phyloP scores from a whole-genome alignment of 1,284 basidiomycete species.

The Ganoderma lingzhi region DNA sequence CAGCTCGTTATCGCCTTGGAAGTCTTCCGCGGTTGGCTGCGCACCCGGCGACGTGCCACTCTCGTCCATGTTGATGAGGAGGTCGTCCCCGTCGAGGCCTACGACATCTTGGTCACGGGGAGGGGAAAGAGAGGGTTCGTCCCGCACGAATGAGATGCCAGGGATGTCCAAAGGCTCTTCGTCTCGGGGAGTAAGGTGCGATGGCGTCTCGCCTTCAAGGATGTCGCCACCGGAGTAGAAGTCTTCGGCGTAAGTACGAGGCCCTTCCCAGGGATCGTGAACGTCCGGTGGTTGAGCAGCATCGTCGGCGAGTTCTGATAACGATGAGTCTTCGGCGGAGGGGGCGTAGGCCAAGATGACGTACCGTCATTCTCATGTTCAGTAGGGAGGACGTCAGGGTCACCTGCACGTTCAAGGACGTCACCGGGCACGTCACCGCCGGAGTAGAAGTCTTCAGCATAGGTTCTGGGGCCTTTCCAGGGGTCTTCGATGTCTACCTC shows the following conservation, averaged over 20 bases:
- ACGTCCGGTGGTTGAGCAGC: conserved; percentile 41
- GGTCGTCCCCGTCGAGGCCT: conserved; percentile 15
- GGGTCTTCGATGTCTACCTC: conserved; percentile 48
- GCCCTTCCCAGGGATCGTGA: conserved; percentile 58
- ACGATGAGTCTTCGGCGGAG: background rate
- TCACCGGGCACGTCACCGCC: conserved; percentile 37
- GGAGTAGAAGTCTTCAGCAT: conserved; percentile 56
- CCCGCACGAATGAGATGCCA: conserved; percentile 11
- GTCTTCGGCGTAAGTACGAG: conserved; percentile 60
- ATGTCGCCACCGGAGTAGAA: conserved; percentile 51
- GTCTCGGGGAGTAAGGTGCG: conserved; percentile 35
- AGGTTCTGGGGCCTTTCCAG: conserved; percentile 54
- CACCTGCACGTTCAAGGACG: conserved; percentile 9
- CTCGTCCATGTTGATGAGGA: background rate
- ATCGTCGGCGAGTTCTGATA: conserved; percentile 16
- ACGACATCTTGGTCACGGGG: conserved; percentile 8
- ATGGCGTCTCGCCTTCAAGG: conserved; percentile 30
- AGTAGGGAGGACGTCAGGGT: conserved; percentile 21
- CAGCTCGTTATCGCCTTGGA: background rate
- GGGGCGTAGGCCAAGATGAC: too few relatives aligned
- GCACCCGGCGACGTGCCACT: background rate
- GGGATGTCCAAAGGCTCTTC: conserved; percentile 23
- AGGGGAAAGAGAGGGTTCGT: background rate
- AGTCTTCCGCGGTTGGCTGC: background rate
- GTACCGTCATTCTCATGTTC: conserved; percentile 29